phyloP scores from a whole-genome alignment of 2,329 filamentous ascomycete species.

The Curvularia spicifera region DNA sequence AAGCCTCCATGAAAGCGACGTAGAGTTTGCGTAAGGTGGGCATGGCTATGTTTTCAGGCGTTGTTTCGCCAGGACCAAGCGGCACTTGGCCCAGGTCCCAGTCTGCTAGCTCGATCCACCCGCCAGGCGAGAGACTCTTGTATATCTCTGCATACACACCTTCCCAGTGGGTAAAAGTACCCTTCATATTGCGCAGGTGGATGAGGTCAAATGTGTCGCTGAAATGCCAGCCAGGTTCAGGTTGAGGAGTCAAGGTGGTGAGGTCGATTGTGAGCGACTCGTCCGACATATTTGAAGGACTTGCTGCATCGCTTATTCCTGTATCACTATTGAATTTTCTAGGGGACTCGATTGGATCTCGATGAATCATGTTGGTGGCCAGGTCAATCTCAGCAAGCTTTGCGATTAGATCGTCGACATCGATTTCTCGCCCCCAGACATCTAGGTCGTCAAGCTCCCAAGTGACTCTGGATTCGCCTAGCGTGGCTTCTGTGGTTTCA shows the following conservation, averaged over 20 bases:
- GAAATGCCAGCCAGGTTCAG: slow-evolving; percentile 54
- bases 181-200: slow-evolving; percentile 57
- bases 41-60: slow-evolving; percentile 16
- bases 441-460: slow-evolving; percentile 51
- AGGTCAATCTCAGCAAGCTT: slow-evolving; percentile 35
- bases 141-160: slow-evolving; percentile 55
- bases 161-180: slow-evolving; percentile 56
- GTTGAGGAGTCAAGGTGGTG: slow-evolving; percentile 27
- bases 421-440: slow-evolving; percentile 39
- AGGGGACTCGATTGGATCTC: slow-evolving; percentile 27
- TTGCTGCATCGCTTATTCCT: slow-evolving; percentile 5
- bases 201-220: slow-evolving; percentile 58
- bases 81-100: slow-evolving; percentile 40
- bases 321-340: slow-evolving; percentile 12
- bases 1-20: slow-evolving; percentile 45
- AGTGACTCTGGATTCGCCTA: slow-evolving; percentile 32
- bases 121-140: slow-evolving; percentile 54
- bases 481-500: slow-evolving; percentile 54
- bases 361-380: slow-evolving; percentile 31
- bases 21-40: slow-evolving; percentile 39
- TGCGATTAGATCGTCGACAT: slow-evolving; percentile 35
- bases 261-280: slow-evolving; percentile 34
- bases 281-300: slow-evolving; percentile 24
- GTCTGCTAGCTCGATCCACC: slow-evolving; percentile 57
- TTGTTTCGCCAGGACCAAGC: slow-evolving; percentile 5